Percentiles rank a stretch among this genome's conserved stretches.
Evolutionary conservation across 805 yeast genomes (phyloP).

Genomic region (Saturnispora quitensis): DNA sequence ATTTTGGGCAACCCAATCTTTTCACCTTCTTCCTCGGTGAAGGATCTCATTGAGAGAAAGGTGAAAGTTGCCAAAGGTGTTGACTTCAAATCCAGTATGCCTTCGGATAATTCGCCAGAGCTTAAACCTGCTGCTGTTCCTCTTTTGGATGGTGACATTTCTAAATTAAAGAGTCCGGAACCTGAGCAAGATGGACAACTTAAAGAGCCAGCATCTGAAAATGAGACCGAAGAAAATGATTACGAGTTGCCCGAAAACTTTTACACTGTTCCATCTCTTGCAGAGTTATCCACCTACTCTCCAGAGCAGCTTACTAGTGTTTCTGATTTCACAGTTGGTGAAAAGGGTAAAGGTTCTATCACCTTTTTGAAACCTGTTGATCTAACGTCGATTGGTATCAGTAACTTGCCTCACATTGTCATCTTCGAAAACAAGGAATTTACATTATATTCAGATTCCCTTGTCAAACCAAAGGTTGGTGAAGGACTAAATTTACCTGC

Average conservation of each 20-base stretch:
- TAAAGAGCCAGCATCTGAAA: constrained; percentile 2
- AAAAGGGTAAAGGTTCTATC: constrained; percentile 66
- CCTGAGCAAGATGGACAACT: constrained; percentile 1
- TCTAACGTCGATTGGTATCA: constrained; percentile 55
- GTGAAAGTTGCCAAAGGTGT: constrained; percentile 24
- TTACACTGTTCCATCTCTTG: constrained; percentile 75
- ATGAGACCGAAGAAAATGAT: background rate
- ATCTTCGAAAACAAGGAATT: constrained; percentile 51
- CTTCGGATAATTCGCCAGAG: background rate
- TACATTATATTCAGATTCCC: constrained; percentile 63
- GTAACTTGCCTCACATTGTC: constrained; percentile 58
- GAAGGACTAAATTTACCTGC: constrained; percentile 79
- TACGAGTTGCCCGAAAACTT: constrained; percentile 50
- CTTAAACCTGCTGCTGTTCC: background rate
- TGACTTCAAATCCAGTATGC: constrained; percentile 22
- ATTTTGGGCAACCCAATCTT: constrained; percentile 65
- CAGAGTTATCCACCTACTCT: constrained; percentile 49
- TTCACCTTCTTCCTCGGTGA: constrained; percentile 49
- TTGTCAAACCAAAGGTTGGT: constrained; percentile 52
- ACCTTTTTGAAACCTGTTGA: constrained; percentile 80
- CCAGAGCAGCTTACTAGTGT: constrained; percentile 59
- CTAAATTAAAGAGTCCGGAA: constrained; percentile 1
- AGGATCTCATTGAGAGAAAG: constrained; percentile 46
- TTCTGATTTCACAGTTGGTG: constrained; percentile 63
- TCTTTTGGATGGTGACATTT: background rate